These are phyloP conservation scores for Zychaea mexicana DNA, from an alignment of 371 early-diverging fungal genomes.

Conservation along the genomic window DNA sequence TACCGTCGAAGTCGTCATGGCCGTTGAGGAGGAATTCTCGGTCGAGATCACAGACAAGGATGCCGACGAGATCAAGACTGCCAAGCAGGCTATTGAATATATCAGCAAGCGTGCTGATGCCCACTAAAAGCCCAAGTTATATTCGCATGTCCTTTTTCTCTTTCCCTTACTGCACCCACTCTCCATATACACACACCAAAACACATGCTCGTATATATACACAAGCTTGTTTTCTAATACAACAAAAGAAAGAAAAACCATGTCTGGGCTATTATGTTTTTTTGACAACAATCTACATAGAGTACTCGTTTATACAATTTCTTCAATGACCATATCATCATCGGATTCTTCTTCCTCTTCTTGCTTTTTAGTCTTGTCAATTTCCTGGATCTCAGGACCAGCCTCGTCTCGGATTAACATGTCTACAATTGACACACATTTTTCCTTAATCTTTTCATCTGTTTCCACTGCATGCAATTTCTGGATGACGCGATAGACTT, in stretches of 20 bases:
- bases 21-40: constrained; percentile 98
- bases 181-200: too few species aligned
- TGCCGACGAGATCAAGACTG: constrained; percentile 93
- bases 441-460: constrained; percentile 66
- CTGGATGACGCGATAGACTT: constrained; percentile 87
- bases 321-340: constrained; percentile 60
- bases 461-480: constrained; percentile 76
- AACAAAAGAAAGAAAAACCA: too few species aligned
- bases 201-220: too few species aligned
- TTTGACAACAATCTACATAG: neutral
- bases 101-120: constrained; percentile 79
- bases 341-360: constrained; percentile 35
- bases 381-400: constrained; percentile 28
- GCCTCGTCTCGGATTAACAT: constrained; percentile 89
- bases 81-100: constrained; percentile 88
- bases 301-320: constrained; percentile 42
- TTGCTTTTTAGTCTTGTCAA: constrained; percentile 4
- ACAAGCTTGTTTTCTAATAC: too few species aligned
- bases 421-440: constrained; percentile 80
- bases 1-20: constrained; percentile 98
- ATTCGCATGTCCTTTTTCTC: neutral
- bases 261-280: too few species aligned
- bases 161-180: too few species aligned
- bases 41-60: constrained; percentile 97
- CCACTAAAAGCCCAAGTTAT: constrained; percentile 51